phyloP scores from a whole-genome alignment of 1,139 yeast genomes.

The Sugiyamaella xylanicola region DNA sequence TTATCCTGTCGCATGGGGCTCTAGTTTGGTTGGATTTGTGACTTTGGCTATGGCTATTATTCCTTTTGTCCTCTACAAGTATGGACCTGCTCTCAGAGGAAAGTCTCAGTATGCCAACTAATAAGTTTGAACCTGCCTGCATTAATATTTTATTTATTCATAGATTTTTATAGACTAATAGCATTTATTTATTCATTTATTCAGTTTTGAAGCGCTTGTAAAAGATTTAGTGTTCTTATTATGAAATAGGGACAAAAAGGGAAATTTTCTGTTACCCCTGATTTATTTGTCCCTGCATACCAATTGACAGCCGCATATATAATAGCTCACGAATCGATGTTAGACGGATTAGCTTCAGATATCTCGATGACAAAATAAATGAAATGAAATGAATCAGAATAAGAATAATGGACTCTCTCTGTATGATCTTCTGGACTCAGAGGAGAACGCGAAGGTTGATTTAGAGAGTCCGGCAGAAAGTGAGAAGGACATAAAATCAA shows the following conservation, averaged over 20 bases:
- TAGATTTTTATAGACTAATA: neutral
- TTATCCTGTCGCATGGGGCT: constrained; percentile 62
- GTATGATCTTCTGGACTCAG: constrained; percentile 12
- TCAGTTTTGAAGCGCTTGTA: too few relatives aligned
- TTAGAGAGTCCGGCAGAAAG: neutral
- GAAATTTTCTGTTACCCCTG: too few relatives aligned
- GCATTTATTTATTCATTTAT: neutral
- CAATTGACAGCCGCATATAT: neutral
- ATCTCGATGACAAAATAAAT: too few relatives aligned
- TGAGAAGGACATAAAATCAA: constrained; percentile 8
- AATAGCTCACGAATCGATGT: neutral
- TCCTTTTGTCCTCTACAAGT: constrained; percentile 58
- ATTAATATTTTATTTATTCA: constrained; percentile 10
- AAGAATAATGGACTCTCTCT: neutral
- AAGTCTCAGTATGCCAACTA: constrained; percentile 36
- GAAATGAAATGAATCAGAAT: neutral
- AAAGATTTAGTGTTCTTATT: too few relatives aligned
- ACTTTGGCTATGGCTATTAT: constrained; percentile 49
- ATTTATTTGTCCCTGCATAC: neutral
- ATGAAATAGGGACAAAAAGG: too few relatives aligned
- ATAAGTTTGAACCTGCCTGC: neutral
- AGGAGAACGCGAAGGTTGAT: neutral
- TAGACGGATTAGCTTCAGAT: neutral
- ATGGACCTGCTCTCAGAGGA: constrained; percentile 57
- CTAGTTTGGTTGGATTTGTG: constrained; percentile 51